A percentile compares a stretch with the other conserved stretches of the same genome.
Evolutionary conservation across 176 grass and related monocot species (phyloP).

Genomic region (Bothriochloa decipiens): DNA sequence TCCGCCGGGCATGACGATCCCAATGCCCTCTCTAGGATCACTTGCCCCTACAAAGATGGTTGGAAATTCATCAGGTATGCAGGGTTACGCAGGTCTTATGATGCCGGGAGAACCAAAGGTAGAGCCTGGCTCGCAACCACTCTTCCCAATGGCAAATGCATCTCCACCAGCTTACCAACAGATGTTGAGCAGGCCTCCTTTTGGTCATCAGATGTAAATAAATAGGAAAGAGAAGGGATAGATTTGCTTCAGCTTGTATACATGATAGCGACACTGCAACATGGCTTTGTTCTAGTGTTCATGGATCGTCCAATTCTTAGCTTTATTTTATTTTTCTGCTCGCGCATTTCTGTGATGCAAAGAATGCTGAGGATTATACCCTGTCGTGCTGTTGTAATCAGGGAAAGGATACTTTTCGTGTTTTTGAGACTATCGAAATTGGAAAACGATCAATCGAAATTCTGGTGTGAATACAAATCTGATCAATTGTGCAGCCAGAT

Average conservation of each 20-base stretch:
- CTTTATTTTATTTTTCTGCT: not conserved
- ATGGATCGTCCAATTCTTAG: not conserved
- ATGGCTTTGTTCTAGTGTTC: slow-evolving; percentile 45
- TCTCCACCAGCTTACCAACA: slow-evolving; percentile 56
- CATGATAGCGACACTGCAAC: slow-evolving; percentile 36
- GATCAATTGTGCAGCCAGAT: not conserved
- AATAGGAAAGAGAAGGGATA: slow-evolving; percentile 54
- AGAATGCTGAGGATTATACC: slow-evolving; percentile 38
- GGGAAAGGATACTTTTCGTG: not conserved
- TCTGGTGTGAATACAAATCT: not conserved
- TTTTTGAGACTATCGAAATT: slow-evolving; percentile 20
- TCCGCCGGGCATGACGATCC: slow-evolving; percentile 59
- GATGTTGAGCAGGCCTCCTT: slow-evolving; percentile 74
- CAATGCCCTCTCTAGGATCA: slow-evolving; percentile 55
- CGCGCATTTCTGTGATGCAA: slow-evolving; percentile 40
- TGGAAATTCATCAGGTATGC: slow-evolving; percentile 39
- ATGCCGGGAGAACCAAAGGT: slow-evolving; percentile 66
- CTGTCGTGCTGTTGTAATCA: slow-evolving; percentile 29
- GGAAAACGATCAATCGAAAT: slow-evolving; percentile 21
- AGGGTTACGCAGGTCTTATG: slow-evolving; percentile 54
- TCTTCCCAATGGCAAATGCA: slow-evolving; percentile 42
- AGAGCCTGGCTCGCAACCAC: slow-evolving; percentile 38
- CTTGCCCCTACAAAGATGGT: slow-evolving; percentile 48
- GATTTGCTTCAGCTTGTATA: slow-evolving; percentile 54
- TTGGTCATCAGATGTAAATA: slow-evolving; percentile 85